Base-by-base conservation (phyloP, 768 basidiomycete species). In the Boletus pseudopeckii region DNA sequence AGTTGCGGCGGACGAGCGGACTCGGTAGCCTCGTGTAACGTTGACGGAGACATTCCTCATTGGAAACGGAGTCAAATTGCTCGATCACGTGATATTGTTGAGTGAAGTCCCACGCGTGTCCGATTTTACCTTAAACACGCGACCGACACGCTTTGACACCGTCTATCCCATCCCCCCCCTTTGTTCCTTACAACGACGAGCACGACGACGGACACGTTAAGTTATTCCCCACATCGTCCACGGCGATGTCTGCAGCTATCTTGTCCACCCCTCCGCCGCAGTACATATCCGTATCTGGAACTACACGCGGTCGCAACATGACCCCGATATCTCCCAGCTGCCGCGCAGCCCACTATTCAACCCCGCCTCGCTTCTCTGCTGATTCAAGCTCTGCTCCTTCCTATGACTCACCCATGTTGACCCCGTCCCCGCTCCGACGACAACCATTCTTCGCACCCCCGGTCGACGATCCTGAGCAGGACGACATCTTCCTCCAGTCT, bases 341-440 rank as follows among this genome's bases (percentile, higher is more conserved):
- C 63, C 65, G 65, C 46, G 61, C 67, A 65, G 58, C 59, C 1
- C 66, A 57, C 58, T 64, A 64, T 58, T 65, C 67, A 43, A 73
- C 74, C 1, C 74, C 75, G n/a, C 71, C 71, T 4, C 64, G 66
- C 37, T 53, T 68, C 42, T 50, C 62, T 38, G 43, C 61, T 48
- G 60, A 65, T 22, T 1, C 50, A 8, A 53, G 55, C 45, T 55
- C 64, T 50, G 53, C 64, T 48, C 56, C 71, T 33, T 71, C 76
- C 39, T 79, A 74, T 60, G 79, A 80, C 61, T 78, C 81, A 32
- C 80, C 83, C 42, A 80, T 85, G 80, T 75, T 82, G 45, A 81
- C 84, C 1, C 83, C 86, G 20, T 87, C 86, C 6, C 84, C 84
- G 11, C 75, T 83, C 55, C 74, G 80, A 48, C 75, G 75, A 57